Evolutionary conservation across 306 rosid species (phyloP), one percentile per base, ranked within the genome.

Genomic region (Cucumis melo): DNA sequence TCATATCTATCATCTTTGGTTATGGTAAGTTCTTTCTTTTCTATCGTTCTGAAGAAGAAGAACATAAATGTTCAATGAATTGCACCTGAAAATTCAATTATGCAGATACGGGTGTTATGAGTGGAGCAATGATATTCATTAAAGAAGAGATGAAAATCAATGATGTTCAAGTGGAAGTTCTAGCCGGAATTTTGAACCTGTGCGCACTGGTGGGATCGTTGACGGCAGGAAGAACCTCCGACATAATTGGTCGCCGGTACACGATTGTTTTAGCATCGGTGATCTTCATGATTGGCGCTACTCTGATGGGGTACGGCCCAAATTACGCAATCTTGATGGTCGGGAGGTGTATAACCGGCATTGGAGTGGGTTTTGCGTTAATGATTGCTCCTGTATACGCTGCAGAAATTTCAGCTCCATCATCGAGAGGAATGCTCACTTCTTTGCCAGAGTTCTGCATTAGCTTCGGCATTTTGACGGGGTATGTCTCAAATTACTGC

Each of bases 101-200:
- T 84, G 59, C 82, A 91, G 97, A 91, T 53, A 90, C 96, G 0
- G 98, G 97, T 23, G 98, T 94, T 3, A 94, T 94, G 98, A 90
- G 97, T 81, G 98, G 97, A 58, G 98, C 98, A 10, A 78, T 90
- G 89, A 44, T 91, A 68, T 94, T 90, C 85, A 94, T 94, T 41
- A 80, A 94, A 75, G 98, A 94, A 0, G 98, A 91, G 14, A 64
- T 94, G 5, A 80, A 84, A 62, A 94, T 91, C 81, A 85, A 36
- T 10, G 98, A 94, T 15, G 73, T 79, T 7, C 88, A 90, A 79
- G 89, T 90, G n/a, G 89, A 84, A 76, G 80, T 91, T 21, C 87
- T 94, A 0, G 97, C 93, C 10, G 98, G 92, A 32, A 94, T 94
- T 27, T 75, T 91, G 14, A 94, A 91, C 75, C 16, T 91, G 1